Percentiles rank a stretch among this genome's conserved stretches.
These are phyloP conservation scores for Straminergon stramineum DNA, from an alignment of 225 moss, liverwort and hornwort species.

Conservation along the genomic window DNA sequence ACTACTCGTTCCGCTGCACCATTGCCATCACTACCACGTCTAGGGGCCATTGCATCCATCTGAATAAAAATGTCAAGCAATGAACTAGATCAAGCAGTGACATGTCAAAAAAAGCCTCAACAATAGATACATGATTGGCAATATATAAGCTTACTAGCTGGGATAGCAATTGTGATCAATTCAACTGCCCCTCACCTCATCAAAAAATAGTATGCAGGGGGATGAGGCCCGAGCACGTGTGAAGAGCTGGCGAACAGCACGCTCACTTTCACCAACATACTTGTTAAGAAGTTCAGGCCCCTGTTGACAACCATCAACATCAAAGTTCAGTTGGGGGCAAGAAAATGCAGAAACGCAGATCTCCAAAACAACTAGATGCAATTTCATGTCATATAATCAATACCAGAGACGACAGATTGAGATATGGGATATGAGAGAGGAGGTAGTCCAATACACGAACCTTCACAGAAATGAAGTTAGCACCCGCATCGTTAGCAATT, in stretches of 20 bases:
- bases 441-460: conserved; percentile 17
- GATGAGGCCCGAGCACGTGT: conserved; percentile 88
- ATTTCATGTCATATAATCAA: not conserved
- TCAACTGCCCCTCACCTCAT: conserved; percentile 54
- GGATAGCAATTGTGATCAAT: not conserved
- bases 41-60: conserved; percentile 99
- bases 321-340: not conserved
- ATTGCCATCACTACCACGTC: conserved; percentile 94
- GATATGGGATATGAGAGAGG: not conserved
- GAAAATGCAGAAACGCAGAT: not conserved
- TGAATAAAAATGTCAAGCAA: conserved; percentile 18
- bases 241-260: conserved; percentile 91
- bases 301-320: conserved; percentile 21
- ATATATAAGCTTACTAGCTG: not conserved
- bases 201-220: conserved; percentile 94
- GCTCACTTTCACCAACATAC: conserved; percentile 97
- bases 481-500: conserved; percentile 93
- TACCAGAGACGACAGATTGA: not conserved
- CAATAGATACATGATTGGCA: not conserved
- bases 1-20: conserved; percentile 98
- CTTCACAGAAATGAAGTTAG: conserved; percentile 95
- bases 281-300: conserved; percentile 97
- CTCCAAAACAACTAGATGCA: not conserved
- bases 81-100: not conserved
- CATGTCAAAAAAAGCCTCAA: not conserved